Evolutionary conservation across 768 basidiomycete species (phyloP), one percentile per base, ranked within the genome.

Genomic region (Mycena maculata): DNA sequence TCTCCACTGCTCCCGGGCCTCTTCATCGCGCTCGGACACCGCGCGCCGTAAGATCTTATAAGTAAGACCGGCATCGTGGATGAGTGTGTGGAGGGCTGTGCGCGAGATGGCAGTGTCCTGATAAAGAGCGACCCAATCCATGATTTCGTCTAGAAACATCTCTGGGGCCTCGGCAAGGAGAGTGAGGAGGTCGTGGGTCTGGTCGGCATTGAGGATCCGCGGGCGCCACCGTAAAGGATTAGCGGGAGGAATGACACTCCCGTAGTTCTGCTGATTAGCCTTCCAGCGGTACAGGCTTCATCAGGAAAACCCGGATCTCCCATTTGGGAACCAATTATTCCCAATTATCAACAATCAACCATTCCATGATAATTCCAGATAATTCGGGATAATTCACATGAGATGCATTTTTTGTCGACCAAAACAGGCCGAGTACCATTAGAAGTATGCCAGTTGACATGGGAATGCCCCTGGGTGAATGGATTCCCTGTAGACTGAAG

Each of bases 141-240:
- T 63, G 31, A 75, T 69, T 28, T 74, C 73, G 58, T 75, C 73
- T 12, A 74, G 68, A 61, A 61, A 73, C 52, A 72, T 63, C 45
- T 68, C 62, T 18, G 73, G 73, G 31, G 65, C 45, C 39, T 75
- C 68, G 10, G 48, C 56, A 53, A 60, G 60, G 1, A 60, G 23
- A 2, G 52, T 67, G 36, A 52, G 27, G 9, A 68, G 45, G 20
- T 68, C 60, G 36, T 68, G 66, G 11, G 60, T 63, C 42, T 60
- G 57, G 25, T 62, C 42, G 1, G 60, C 11, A 44, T 68, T 63
- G 11, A 68, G 44, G 12, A 56, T 62, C 10, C 60, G 49, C 8
- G 60, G 66, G 31, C 61, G 47, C 1, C 60, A 44, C 12, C n/a
- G 60, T 7, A 49, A 6, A 8, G 60, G 50, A 28, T 55, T 62